A percentile compares a stretch with the other conserved stretches of the same genome.
Evolutionary conservation across 2,329 filamentous ascomycete genomes (phyloP).

Genomic region (Cladophialophora psammophila): DNA sequence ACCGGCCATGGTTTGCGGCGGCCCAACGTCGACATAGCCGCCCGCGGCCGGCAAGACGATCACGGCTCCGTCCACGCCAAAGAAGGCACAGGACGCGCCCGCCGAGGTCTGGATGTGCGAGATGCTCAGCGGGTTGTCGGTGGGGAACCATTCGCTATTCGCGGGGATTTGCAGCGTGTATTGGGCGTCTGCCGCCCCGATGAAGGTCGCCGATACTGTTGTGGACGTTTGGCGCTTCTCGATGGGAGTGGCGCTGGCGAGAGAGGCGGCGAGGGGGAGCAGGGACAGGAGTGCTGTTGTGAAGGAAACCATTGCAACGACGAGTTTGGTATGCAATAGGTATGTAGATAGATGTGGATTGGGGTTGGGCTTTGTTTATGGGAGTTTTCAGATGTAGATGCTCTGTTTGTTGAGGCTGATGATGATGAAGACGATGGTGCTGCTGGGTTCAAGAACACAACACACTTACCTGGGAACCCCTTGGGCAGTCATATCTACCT

Average conservation of each 20-base stretch:
- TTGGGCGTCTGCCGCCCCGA: constrained; percentile 32
- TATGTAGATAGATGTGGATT: not conserved
- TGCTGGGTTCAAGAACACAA: not conserved
- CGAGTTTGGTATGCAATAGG: not conserved
- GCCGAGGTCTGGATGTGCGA: constrained; percentile 28
- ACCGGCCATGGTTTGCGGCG: constrained; percentile 34
- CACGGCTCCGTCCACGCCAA: constrained; percentile 34
- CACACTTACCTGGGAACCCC: not conserved
- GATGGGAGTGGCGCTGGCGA: constrained; percentile 1
- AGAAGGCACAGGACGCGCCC: constrained; percentile 31
- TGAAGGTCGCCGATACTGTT: constrained; percentile 24
- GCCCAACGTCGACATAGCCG: constrained; percentile 32
- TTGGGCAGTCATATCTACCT: not conserved
- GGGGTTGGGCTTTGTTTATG: not conserved
- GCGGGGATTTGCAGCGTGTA: constrained; percentile 29
- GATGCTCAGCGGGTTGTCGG: constrained; percentile 28
- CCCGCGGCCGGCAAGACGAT: constrained; percentile 20
- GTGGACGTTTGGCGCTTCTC: not conserved
- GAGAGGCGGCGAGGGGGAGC: not conserved
- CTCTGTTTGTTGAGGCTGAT: not conserved
- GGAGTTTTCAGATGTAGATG: not conserved
- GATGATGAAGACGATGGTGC: not conserved
- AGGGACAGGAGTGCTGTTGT: not conserved
- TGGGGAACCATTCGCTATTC: constrained; percentile 28
- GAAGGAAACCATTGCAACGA: not conserved